Percentiles rank a stretch among this genome's conserved stretches.
These are phyloP conservation scores for Candida endomychidarum DNA, from an alignment of 805 yeast species.

Conservation along the genomic window DNA sequence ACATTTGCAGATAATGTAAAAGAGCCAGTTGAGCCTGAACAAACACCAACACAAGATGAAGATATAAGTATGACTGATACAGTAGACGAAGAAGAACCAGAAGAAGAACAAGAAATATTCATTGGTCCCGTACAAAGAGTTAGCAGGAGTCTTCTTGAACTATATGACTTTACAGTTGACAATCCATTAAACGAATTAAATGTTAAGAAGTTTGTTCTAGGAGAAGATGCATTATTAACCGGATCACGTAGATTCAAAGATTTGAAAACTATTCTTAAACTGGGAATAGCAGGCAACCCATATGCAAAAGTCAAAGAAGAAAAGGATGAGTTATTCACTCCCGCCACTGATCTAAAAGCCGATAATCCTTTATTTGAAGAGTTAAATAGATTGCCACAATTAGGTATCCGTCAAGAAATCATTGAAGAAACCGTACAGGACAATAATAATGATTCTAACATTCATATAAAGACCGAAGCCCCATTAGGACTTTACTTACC, in stretches of 20 bases:
- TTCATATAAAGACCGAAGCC: constrained; percentile 59
- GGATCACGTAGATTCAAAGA: constrained; percentile 55
- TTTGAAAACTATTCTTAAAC: constrained; percentile 49
- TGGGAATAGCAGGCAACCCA: constrained; percentile 39
- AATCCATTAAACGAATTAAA: constrained; percentile 25
- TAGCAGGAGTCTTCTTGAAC: constrained; percentile 51
- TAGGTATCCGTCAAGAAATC: constrained; percentile 55
- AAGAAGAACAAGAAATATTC: constrained; percentile 28
- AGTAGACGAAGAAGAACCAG: constrained; percentile 4
- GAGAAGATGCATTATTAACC: constrained; percentile 54
- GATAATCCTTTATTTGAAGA: constrained; percentile 42
- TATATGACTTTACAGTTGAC: constrained; percentile 49
- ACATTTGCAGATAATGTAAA: constrained; percentile 15
- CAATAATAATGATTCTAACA: constrained; percentile 34
- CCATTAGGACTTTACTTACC: constrained; percentile 74
- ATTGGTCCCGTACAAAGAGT: constrained; percentile 73
- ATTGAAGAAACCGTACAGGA: constrained; percentile 42
- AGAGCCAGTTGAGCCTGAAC: constrained; percentile 2
- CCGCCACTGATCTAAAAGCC: constrained; percentile 34
- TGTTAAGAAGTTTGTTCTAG: constrained; percentile 50
- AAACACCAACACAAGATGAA: not conserved
- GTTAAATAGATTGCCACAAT: constrained; percentile 52
- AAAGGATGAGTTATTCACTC: constrained; percentile 32
- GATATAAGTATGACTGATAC: not conserved
- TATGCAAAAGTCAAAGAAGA: constrained; percentile 34